phyloP scores from a whole-genome alignment of 345 rosid genomes.

The Cardamine occulta region DNA sequence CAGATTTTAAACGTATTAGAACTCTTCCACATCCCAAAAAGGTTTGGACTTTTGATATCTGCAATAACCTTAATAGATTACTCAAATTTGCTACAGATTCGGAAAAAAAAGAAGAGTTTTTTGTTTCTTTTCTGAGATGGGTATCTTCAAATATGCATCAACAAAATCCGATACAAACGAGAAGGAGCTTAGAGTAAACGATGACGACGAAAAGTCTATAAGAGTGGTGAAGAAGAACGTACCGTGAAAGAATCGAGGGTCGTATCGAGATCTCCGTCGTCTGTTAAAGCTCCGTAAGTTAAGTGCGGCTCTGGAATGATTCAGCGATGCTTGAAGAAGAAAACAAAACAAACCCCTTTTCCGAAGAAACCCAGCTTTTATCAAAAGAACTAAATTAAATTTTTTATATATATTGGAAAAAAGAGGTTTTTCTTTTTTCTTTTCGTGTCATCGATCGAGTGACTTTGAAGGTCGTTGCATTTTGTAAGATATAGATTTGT shows the following conservation, averaged over 20 bases:
- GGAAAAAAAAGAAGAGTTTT: neutral
- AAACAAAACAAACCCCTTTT: slow-evolving; percentile 13
- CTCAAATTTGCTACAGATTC: slow-evolving; percentile 26
- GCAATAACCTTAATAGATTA: slow-evolving; percentile 34
- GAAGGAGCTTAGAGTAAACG: neutral
- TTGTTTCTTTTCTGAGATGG: neutral
- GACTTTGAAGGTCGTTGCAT: slow-evolving; percentile 5
- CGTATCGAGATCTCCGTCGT: slow-evolving; percentile 36
- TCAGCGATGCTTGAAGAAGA: slow-evolving; percentile 23
- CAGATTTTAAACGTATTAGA: slow-evolving; percentile 37
- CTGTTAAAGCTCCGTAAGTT: neutral
- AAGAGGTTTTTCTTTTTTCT: too few relatives aligned
- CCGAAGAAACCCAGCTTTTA: slow-evolving; percentile 13
- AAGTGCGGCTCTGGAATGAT: slow-evolving; percentile 10
- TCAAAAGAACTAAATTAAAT: neutral
- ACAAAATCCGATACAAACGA: neutral
- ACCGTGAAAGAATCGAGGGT: slow-evolving; percentile 23
- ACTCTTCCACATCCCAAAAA: slow-evolving; percentile 33
- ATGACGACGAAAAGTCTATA: neutral
- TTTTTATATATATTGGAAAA: slow-evolving; percentile 14
- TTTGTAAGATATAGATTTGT: neutral
- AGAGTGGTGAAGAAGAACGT: slow-evolving; percentile 1
- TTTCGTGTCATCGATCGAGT: slow-evolving; percentile 16
- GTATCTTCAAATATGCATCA: slow-evolving; percentile 5
- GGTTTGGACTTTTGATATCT: slow-evolving; percentile 22